Evolutionary conservation across 2,329 filamentous ascomycete genomes (phyloP).

Genomic region (Fusarium aywerte): DNA sequence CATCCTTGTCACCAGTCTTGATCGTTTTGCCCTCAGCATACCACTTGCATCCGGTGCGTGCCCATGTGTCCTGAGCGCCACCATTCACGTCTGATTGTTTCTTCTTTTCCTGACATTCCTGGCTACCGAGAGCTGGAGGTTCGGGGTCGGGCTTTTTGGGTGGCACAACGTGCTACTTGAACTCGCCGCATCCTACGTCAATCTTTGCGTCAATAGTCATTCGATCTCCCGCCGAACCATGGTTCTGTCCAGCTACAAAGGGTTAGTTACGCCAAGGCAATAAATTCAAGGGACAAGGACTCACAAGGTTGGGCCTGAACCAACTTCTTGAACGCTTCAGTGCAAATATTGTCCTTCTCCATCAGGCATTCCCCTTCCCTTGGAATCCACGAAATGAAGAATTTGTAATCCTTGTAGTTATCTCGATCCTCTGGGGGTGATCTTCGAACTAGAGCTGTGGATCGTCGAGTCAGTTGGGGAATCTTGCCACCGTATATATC

Average conservation of each 20-base stretch:
- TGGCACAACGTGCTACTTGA: constrained; percentile 1
- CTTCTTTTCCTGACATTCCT: neutral
- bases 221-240: neutral
- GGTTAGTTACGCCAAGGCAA: neutral
- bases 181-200: constrained; percentile 11
- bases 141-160: neutral
- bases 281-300: neutral
- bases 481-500: neutral
- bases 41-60: neutral
- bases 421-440: neutral
- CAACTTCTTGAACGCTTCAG: neutral
- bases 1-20: neutral
- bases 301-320: neutral
- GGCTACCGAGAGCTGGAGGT: neutral
- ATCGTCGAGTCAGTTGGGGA: neutral
- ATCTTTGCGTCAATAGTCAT: constrained; percentile 10
- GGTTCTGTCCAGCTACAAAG: constrained; percentile 1
- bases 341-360: neutral
- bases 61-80: neutral
- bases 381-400: constrained; percentile 1
- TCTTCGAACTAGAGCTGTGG: neutral
- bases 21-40: neutral
- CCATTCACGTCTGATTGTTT: neutral
- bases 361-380: constrained; percentile 1
- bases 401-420: constrained; percentile 1